Base-by-base conservation (phyloP, 176 grass and related monocot species). In the Hyparrhenia diplandra region DNA sequence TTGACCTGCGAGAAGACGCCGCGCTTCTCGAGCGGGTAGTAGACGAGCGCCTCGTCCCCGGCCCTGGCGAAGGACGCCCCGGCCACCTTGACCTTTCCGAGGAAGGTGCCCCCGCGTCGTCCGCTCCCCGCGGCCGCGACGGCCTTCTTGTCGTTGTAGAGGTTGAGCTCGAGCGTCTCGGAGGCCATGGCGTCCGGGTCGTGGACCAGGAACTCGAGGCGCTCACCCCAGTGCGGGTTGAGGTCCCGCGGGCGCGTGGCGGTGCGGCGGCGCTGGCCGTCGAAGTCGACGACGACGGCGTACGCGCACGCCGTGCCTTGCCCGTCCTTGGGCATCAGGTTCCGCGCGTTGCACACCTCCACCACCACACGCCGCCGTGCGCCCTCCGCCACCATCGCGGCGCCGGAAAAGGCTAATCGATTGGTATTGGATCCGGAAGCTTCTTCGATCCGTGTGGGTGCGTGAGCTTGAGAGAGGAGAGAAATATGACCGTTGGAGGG, bases 321-420 rank as follows among this genome's bases (percentile, higher is more conserved):
- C 0, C 96, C 96, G 70, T 99, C 96, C 88, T 99, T 99, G 62
- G 96, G 96, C 96, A 99, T 99, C 57, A 99, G 90, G 63, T 95
- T 99, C 71, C 85, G 72, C 62, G 96, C 96, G 52, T 90, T 95
- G 90, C 96, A 99, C 1, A 99, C 88, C 82, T 99, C 90, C 55
- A 99, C 92, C 83, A 95, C 83, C 66, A 99, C 84, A 35, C 87
- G 83, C 76, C 92, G 84, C 69, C 79, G 71, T 36, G 77, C 81
- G 2, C 82, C 88, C 37, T 89, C 92, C 55, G 76, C 82, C 92
- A 91, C 89, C 77, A 70, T 85, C 37, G 78, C 40, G 10, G 13
- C 55, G 21, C 49, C 49, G 14, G 12, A 21, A 73, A 73, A 51
- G 34, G 71, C 72, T 69, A 14, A 17, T 23, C 52, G 40, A 20